Evolutionary conservation across 2,329 filamentous ascomycete species (phyloP).

Genomic region (Penicillium sp.): DNA sequence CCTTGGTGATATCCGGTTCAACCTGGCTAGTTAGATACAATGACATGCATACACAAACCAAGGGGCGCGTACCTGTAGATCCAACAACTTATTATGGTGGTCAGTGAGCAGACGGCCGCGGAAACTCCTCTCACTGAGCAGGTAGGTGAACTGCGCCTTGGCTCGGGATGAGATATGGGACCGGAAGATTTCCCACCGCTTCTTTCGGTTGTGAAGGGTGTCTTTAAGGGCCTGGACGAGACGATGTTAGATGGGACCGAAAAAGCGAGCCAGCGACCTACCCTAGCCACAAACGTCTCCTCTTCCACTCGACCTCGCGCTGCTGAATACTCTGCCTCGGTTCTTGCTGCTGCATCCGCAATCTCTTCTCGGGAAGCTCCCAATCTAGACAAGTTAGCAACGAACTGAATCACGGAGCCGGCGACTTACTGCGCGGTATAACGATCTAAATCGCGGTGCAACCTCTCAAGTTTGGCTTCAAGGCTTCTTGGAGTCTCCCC

Average conservation of each 20-base stretch:
- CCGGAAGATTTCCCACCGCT: slow-evolving; percentile 80
- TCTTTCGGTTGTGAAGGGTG: slow-evolving; percentile 69
- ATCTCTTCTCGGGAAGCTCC: slow-evolving; percentile 69
- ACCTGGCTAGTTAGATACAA: slow-evolving; percentile 42
- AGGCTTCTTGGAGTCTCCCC: slow-evolving; percentile 63
- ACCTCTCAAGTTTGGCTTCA: slow-evolving; percentile 50
- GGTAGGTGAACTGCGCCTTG: slow-evolving; percentile 81
- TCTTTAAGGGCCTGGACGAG: slow-evolving; percentile 51
- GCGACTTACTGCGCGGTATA: slow-evolving; percentile 53
- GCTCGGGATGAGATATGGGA: slow-evolving; percentile 82
- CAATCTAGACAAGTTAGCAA: slow-evolving; percentile 43
- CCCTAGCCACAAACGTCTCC: slow-evolving; percentile 40
- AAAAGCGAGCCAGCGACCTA: slow-evolving; percentile 28
- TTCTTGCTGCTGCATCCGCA: slow-evolving; percentile 47
- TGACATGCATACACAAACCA: slow-evolving; percentile 5
- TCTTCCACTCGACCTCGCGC: slow-evolving; percentile 43
- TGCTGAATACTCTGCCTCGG: slow-evolving; percentile 38
- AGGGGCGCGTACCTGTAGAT: slow-evolving; percentile 64
- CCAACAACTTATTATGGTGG: slow-evolving; percentile 71
- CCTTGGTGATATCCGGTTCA: slow-evolving; percentile 69
- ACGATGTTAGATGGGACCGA: slow-evolving; percentile 12
- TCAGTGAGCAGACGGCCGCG: slow-evolving; percentile 78
- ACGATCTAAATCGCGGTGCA: slow-evolving; percentile 61
- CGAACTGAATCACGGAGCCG: background rate
- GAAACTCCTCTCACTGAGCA: slow-evolving; percentile 87